Evolutionary conservation across 176 grass and related monocot species (phyloP), one percentile per base, ranked within the genome.

Genomic region (Zizania latifolia): DNA sequence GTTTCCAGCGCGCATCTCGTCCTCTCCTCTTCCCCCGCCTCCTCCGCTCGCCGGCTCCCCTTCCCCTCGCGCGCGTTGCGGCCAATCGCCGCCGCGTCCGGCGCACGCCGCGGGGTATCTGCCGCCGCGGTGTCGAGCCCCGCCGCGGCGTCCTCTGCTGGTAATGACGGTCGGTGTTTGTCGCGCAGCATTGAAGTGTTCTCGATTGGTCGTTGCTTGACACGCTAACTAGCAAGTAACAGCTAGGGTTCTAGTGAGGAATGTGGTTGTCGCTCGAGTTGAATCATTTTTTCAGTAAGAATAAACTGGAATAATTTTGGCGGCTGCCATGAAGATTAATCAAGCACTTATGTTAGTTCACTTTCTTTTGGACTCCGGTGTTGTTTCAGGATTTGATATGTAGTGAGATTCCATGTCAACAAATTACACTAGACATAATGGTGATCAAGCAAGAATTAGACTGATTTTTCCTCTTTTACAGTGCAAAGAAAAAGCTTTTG

Each of bases 81-180:
- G 2, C 74, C 79, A 32, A 33, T 87, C 62, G 62, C 62, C 61
- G 58, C 72, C 26, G n/a, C 61, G 61, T 35, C 81, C 41, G 66
- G 26, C 5, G 39, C 51, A 68, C 78, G 76, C 64, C 78, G 68
- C 45, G 45, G 68, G 39, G 57, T 64, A 46, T 59, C 43, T 10
- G 46, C 35, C 65, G 81, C 86, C 62, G 72, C 70, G 23, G 79
- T 87, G 35, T 70, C 80, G 30, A 72, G 54, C 56, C 72, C 81
- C 26, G 26, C 79, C 13, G 68, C 35, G 30, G 22, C 45, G 0
- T 66, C 61, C 34, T 86, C 54, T 17, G 9, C 57, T 0, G 62
- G 62, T 44, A 83, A 83, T 68, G 62, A 75, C 19, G 86, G 86
- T 88, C 56, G 70, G 70, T 17, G 28, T 41, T 45, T 75, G 21